A percentile compares a stretch with the other conserved stretches of the same genome.
Evolutionary conservation across 139 green algal species (phyloP).

Genomic region (Tetratostichococcus sp.): DNA sequence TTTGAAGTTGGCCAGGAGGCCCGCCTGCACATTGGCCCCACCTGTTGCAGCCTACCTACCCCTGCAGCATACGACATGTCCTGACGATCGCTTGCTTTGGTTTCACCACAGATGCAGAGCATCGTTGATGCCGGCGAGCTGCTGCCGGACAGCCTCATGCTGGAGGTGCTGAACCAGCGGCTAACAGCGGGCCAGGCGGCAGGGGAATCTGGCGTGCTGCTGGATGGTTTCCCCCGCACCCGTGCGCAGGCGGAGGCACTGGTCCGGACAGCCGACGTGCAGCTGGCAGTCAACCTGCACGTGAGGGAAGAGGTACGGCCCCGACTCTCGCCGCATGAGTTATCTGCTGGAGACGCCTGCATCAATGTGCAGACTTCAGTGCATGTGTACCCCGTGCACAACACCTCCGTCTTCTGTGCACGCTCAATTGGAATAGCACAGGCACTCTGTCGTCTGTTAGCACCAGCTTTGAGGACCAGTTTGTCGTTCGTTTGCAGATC

Average conservation of each 20-base stretch:
- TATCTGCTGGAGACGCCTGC: too few relatives aligned
- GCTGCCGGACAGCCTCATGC: conserved; percentile 79
- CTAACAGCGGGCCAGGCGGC: conserved; percentile 34
- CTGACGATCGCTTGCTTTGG: not conserved
- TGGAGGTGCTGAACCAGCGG: conserved; percentile 64
- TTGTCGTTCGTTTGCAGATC: conserved; percentile 34
- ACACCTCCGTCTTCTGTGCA: too few relatives aligned
- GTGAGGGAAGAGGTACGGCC: conserved; percentile 73
- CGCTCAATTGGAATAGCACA: too few relatives aligned
- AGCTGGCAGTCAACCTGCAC: conserved; percentile 83
- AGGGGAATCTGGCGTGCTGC: conserved; percentile 66
- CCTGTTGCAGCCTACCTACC: too few relatives aligned
- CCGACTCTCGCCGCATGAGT: too few relatives aligned
- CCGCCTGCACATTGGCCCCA: too few relatives aligned
- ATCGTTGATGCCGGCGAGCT: conserved; percentile 74
- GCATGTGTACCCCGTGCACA: too few relatives aligned
- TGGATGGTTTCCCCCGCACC: conserved; percentile 95
- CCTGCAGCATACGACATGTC: too few relatives aligned
- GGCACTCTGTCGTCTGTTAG: too few relatives aligned
- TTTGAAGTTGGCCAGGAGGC: too few relatives aligned
- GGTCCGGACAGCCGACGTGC: conserved; percentile 46
- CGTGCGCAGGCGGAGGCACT: conserved; percentile 65
- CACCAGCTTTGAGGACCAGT: too few relatives aligned
- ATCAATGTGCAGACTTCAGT: too few relatives aligned
- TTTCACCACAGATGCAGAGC: conserved; percentile 2